A percentile compares a stretch with the other conserved stretches of the same genome.
Evolutionary conservation across 192 early-diverging fungal species (phyloP).

Genomic region (Podila clonocystis): DNA sequence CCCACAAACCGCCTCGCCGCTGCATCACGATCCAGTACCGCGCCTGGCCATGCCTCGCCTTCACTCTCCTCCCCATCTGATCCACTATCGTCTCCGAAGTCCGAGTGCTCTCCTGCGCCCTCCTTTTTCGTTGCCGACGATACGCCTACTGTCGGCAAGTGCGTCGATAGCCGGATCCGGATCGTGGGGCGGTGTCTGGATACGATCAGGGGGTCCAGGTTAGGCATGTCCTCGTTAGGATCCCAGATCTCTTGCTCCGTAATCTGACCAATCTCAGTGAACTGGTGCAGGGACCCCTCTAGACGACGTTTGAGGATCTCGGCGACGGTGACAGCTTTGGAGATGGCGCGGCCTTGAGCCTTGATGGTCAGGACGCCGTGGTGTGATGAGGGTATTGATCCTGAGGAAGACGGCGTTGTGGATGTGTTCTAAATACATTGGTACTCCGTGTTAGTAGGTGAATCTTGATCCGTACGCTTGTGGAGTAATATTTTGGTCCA

Average conservation of each 20-base stretch:
- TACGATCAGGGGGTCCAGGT: constrained; percentile 31
- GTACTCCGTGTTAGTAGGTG: background rate
- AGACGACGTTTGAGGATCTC: constrained; percentile 73
- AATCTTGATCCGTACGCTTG: background rate
- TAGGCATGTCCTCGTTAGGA: constrained; percentile 36
- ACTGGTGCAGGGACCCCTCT: constrained; percentile 61
- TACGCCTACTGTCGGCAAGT: background rate
- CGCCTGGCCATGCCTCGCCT: constrained; percentile 37
- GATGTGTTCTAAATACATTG: constrained; percentile 1
- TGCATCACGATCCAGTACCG: constrained; percentile 40
- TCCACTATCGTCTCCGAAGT: constrained; percentile 4
- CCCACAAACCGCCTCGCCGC: constrained; percentile 41
- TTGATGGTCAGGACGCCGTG: constrained; percentile 40
- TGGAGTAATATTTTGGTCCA: background rate
- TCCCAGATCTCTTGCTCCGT: constrained; percentile 48
- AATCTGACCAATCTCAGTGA: constrained; percentile 60
- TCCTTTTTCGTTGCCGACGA: background rate
- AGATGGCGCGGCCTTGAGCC: constrained; percentile 62
- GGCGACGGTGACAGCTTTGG: constrained; percentile 70
- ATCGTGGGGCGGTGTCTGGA: constrained; percentile 42
- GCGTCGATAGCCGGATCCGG: constrained; percentile 36
- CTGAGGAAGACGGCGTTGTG: background rate
- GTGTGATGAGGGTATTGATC: constrained; percentile 7
- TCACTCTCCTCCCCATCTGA: constrained; percentile 4
- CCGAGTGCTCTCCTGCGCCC: background rate